Percentiles rank a stretch among this genome's conserved stretches.
Conservation (phyloP, 805 yeast genomes). For the Starmera pachycereana region DNA sequence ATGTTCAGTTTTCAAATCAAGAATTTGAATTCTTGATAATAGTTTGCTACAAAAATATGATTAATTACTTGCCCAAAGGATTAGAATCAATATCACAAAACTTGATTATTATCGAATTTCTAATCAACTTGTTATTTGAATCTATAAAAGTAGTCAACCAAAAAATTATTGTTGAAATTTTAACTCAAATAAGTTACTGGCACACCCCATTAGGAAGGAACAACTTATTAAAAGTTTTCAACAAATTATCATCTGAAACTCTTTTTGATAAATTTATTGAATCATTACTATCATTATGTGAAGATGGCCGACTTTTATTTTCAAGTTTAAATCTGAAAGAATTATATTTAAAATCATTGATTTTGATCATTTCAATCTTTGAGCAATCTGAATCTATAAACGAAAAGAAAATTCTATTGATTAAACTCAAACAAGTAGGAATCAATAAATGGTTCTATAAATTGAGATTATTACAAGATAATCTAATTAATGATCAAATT, state of each 20-base stretch:
- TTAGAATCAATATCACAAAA: constrained; percentile 17
- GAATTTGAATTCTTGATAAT: constrained; percentile 42
- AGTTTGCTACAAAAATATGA: constrained; percentile 39
- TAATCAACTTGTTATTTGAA: constrained; percentile 33
- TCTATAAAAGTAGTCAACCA: constrained; percentile 44
- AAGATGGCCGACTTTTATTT: constrained; percentile 11
- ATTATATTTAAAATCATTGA: constrained; percentile 9
- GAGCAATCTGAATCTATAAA: constrained; percentile 16
- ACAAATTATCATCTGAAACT: constrained; percentile 7
- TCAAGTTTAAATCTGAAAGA: constrained; percentile 13
- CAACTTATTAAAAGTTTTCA: constrained; percentile 17
- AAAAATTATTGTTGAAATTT: constrained; percentile 42
- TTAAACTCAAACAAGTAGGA: constrained; percentile 29
- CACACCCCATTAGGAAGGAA: constrained; percentile 20
- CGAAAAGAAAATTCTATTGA: constrained; percentile 15
- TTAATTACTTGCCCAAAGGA: constrained; percentile 21
- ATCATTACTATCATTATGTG: constrained; percentile 3
- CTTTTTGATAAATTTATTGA: constrained; percentile 15
- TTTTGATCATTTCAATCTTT: constrained; percentile 13
- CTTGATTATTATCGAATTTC: constrained; percentile 19
- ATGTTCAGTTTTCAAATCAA: constrained; percentile 33
- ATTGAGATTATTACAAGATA: constrained; percentile 30
- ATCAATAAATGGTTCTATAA: constrained; percentile 22
- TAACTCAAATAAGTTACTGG: constrained; percentile 23
- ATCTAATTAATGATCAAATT: constrained; percentile 19